Base-by-base conservation (phyloP, 305 asterid genomes). In the Solanum hybrid region DNA sequence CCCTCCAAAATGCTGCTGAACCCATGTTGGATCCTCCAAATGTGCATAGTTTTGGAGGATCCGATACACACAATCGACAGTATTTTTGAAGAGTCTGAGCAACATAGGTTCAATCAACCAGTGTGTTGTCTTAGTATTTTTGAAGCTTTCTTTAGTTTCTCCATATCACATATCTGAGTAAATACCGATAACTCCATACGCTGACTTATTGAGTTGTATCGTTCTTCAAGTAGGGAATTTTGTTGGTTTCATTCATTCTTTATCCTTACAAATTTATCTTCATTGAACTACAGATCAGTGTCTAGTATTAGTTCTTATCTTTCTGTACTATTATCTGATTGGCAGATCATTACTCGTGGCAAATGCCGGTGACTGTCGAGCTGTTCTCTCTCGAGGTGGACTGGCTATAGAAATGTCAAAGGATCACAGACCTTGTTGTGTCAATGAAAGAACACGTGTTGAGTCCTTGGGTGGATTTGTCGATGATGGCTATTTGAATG, bases 321-420 rank as follows among this genome's bases (percentile, higher is more conserved):
- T 84, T 84, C 40, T 84, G 74, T 29, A 29, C 74, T 29, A 29
- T 40, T 40, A 82, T 82, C 36, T 42, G 71, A 81, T 82, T 67
- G 90, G 69, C 94, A 97, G 99, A 89, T 96, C 99, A 91, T 91
- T 97, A 90, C 98, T 97, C 22, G 98, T 97, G 46, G 98, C 99
- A 76, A 96, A 97, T 90, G 98, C 96, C 24, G 98, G 98, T 86
- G 99, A 97, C 67, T 97, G 98, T 87, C 90, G 98, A 82, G 98
- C 99, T 4, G 97, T 97, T 36, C 90, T 97, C 80, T 97, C 99
- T 76, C 95, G 97, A 86, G 89, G 91, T 13, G 98, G 98, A 79
- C 78, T 93, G 42, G 98, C 97, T 24, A 89, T 96, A 24, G 98
- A 97, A 92, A 95, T 97, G 99, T 97, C 98, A 31, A 90, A 93